Base-by-base conservation (phyloP, 1,139 yeast species). In the Zygoascus hellenicus region DNA sequence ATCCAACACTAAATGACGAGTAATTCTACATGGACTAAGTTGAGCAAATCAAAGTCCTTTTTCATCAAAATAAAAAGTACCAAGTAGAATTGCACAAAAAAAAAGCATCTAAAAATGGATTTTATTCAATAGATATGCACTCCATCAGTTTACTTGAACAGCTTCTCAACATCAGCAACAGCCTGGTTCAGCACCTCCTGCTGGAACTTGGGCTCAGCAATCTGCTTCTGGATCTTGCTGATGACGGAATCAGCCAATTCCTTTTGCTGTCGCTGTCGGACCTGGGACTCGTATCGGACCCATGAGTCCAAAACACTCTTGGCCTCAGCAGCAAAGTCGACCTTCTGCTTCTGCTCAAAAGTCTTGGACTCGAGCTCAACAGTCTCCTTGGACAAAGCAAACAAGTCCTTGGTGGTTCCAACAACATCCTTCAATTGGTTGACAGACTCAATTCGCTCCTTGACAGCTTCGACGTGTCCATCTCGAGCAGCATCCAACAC, bases 251-350 rank as follows among this genome's bases (percentile, higher is more conserved):
- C 76, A 47, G 95, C 82, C 65, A 92, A 81, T 72, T 88, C 96
- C 70, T 82, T 80, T 78, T 92, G 98, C 77, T 92, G 96, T 66
- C 83, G 74, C 78, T 88, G 96, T 76, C 97, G 92, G 63, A 90
- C 94, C 68, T 88, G 90, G 60, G 88, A 84, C 77, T 92, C 98
- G 72, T 86, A 88, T 81, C 97, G 88, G 62, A 89, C 97, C 98
- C 98, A 92, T 33, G 97, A 88, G 74, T 92, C 98, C 68, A 92
- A 81, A 53, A 92, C 95, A 51, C 95, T 74, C 77, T 85, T 89
- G 65, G 97, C 97, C 76, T 89, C 96, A 53, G 74, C 62, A 53
- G 95, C 92, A 61, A 88, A 80, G 56, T 83, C 92, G 58, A 87
- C 88, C 68, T 82, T 73, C 77, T 92, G 98, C 77, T 89, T 85